Evolutionary conservation across 2,329 filamentous ascomycete species (phyloP).

Genomic region (Akanthomyces dipterigenus): DNA sequence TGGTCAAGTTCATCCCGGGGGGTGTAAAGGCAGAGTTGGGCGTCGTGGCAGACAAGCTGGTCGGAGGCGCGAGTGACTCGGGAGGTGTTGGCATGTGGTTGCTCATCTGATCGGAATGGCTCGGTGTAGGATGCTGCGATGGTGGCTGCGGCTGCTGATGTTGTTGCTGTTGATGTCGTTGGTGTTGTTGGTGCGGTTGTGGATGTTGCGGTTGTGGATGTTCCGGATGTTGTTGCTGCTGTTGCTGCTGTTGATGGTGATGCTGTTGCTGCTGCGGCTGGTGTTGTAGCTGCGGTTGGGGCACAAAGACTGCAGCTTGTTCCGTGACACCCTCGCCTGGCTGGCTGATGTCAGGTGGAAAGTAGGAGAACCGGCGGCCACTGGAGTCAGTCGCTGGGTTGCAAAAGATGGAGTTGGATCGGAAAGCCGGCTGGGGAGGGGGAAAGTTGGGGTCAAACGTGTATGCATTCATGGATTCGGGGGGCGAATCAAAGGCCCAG

Average conservation of each 20-base stretch:
- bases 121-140: constrained; percentile 19
- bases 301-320: constrained; percentile 5
- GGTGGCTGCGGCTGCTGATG: constrained; percentile 13
- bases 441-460: constrained; percentile 36
- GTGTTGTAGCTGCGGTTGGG: constrained; percentile 6
- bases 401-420: constrained; percentile 61
- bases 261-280: constrained; percentile 14
- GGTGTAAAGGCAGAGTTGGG: constrained; percentile 29
- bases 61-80: constrained; percentile 30
- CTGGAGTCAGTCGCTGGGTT: constrained; percentile 48
- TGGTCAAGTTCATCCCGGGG: constrained; percentile 28
- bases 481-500: constrained; percentile 49
- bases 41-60: constrained; percentile 24
- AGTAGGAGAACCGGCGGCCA: constrained; percentile 56
- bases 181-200: constrained; percentile 11
- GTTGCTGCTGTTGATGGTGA: constrained; percentile 12
- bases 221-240: constrained; percentile 3
- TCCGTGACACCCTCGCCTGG: constrained; percentile 20
- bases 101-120: constrained; percentile 21
- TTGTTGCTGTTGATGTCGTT: constrained; percentile 16
- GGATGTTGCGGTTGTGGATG: constrained; percentile 9
- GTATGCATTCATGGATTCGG: constrained; percentile 45
- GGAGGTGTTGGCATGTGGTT: constrained; percentile 37
- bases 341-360: constrained; percentile 48
- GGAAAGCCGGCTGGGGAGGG: constrained; percentile 47